A percentile compares a stretch with the other conserved stretches of the same genome.
Evolutionary conservation across 768 basidiomycete genomes (phyloP).

Genomic region (Amanita rubescens): DNA sequence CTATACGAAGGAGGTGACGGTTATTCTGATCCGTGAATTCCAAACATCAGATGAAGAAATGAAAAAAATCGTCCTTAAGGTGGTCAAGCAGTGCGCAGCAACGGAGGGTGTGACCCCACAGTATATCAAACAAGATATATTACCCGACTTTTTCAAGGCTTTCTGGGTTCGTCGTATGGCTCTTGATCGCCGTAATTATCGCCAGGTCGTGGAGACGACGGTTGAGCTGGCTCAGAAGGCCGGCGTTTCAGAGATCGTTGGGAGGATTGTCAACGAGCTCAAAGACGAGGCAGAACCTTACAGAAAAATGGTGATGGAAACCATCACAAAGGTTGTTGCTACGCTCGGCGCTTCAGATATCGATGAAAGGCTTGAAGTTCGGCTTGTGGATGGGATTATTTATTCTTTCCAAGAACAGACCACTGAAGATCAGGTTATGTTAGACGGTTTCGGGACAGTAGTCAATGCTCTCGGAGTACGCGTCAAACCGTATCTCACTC

Average conservation of each 20-base stretch:
- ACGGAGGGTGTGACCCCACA: slow-evolving; percentile 95
- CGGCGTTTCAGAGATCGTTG: slow-evolving; percentile 94
- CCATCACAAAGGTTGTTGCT: slow-evolving; percentile 92
- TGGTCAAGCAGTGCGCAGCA: slow-evolving; percentile 97
- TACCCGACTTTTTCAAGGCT: slow-evolving; percentile 98
- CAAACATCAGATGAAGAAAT: slow-evolving; percentile 99
- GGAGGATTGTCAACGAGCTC: slow-evolving; percentile 79
- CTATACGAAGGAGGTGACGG: slow-evolving; percentile 97
- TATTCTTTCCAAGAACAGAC: slow-evolving; percentile 99
- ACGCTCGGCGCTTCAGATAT: slow-evolving; percentile 96
- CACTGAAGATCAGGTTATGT: slow-evolving; percentile 97
- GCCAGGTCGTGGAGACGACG: slow-evolving; percentile 97
- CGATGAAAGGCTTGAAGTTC: slow-evolving; percentile 90
- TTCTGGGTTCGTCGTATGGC: slow-evolving; percentile 99
- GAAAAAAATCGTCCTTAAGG: slow-evolving; percentile 99
- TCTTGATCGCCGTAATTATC: slow-evolving; percentile 90
- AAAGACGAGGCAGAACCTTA: slow-evolving; percentile 90
- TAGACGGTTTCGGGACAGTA: slow-evolving; percentile 96
- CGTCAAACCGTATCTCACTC: slow-evolving; percentile 96
- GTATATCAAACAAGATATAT: slow-evolving; percentile 96
- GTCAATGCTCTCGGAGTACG: slow-evolving; percentile 95
- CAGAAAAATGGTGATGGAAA: slow-evolving; percentile 99
- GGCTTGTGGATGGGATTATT: slow-evolving; percentile 96
- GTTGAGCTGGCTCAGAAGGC: slow-evolving; percentile 97
- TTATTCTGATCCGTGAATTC: slow-evolving; percentile 96